Conservation (phyloP, 2,329 filamentous ascomycete genomes). For the Rachicladosporium sp. region DNA sequence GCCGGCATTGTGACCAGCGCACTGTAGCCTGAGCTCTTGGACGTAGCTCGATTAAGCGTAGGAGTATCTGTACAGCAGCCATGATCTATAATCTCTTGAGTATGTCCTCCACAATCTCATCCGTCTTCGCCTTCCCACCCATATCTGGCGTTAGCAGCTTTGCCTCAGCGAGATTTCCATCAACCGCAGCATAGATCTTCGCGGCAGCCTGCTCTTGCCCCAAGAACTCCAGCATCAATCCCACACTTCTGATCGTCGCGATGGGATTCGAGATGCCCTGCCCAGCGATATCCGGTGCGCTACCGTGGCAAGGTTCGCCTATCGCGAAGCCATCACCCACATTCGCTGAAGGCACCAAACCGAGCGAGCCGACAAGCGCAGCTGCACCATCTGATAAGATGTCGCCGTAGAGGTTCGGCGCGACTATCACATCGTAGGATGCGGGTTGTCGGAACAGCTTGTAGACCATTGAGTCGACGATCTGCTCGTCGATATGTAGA, state of each 20-base stretch:
- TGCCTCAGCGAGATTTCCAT: conserved; percentile 76
- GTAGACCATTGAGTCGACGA: conserved; percentile 98
- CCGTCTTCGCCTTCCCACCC: conserved; percentile 73
- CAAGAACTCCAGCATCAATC: conserved; percentile 92
- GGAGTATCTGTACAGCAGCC: no score
- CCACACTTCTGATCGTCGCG: conserved; percentile 80
- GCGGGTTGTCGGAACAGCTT: conserved; percentile 95
- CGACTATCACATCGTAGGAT: conserved; percentile 95
- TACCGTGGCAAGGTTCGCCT: conserved; percentile 94
- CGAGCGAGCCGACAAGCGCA: conserved; percentile 80
- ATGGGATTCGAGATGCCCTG: conserved; percentile 91
- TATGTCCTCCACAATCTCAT: conserved; percentile 79
- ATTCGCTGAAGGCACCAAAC: conserved; percentile 88
- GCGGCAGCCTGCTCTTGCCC: conserved; percentile 77
- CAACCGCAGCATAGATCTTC: conserved; percentile 81
- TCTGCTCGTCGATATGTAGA: conserved; percentile 73
- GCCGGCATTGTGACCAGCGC: no score
- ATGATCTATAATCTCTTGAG: conserved; percentile 55
- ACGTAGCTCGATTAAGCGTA: no score
- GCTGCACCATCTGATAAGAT: conserved; percentile 92
- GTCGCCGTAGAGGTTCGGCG: conserved; percentile 94
- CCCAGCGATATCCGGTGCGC: conserved; percentile 90
- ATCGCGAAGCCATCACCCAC: conserved; percentile 91
- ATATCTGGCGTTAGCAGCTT: conserved; percentile 77
- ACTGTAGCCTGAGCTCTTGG: no score